Percentiles rank a stretch among this genome's conserved stretches.
Evolutionary conservation across 2,329 filamentous ascomycete species (phyloP).

Genomic region (Pseudocercospora crystallina): DNA sequence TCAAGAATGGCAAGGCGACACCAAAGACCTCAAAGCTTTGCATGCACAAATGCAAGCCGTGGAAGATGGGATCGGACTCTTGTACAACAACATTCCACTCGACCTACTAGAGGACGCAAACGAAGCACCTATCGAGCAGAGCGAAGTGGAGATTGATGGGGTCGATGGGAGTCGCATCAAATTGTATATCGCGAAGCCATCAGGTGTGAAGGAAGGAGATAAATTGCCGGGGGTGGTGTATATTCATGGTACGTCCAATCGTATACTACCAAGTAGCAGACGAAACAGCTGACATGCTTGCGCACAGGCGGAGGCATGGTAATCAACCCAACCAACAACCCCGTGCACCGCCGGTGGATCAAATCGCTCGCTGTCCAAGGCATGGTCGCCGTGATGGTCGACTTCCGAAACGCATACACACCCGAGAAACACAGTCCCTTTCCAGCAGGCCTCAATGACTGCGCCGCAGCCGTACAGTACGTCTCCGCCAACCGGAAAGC

Average conservation of each 20-base stretch:
- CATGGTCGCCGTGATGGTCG: conserved; percentile 27
- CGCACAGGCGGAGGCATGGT: conserved; percentile 31
- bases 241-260: conserved; percentile 25
- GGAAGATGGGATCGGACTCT: not conserved
- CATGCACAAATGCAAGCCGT: not conserved
- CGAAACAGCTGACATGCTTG: conserved; percentile 13
- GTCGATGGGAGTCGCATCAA: conserved; percentile 25
- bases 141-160: conserved; percentile 14
- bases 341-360: conserved; percentile 30
- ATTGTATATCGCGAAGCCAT: conserved; percentile 17
- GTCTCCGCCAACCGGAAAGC: conserved; percentile 23
- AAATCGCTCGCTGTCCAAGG: conserved; percentile 27
- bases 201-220: conserved; percentile 5
- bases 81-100: conserved; percentile 4
- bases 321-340: conserved; percentile 20
- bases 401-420: conserved; percentile 36
- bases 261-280: not conserved
- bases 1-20: conserved; percentile 3
- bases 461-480: conserved; percentile 27
- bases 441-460: conserved; percentile 35
- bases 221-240: conserved; percentile 24
- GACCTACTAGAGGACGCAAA: conserved; percentile 15
- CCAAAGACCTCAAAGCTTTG: not conserved
- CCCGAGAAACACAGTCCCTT: conserved; percentile 28
- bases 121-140: conserved; percentile 15